Base-by-base conservation (phyloP, 2,329 filamentous ascomycete genomes). In the Rutstroemia sp. region DNA sequence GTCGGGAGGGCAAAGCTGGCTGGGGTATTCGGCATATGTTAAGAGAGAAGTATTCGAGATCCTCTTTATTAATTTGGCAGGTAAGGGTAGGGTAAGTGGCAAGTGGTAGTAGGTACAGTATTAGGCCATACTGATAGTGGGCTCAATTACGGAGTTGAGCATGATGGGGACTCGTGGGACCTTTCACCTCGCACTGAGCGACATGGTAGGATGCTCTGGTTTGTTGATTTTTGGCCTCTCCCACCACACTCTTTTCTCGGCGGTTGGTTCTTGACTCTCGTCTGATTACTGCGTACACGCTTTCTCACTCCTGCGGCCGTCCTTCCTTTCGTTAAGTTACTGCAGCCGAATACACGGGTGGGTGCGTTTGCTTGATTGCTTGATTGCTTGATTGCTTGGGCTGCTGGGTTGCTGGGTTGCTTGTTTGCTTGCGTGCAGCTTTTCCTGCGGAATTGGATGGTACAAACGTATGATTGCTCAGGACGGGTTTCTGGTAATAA, bases 101-200 rank as follows among this genome's bases (percentile, higher is more conserved):
- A 27, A 27, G 25, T 27, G 25, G 25, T 27, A 27, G 25, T 27
- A 27, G 25, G 25, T 27, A 27, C 25, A 27, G 39, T 42, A 18
- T 42, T 19, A 21, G 44, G 45, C 5, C 27, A 46, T 52, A 19
- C 34, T 45, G 27, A 18, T 46, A 27, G 25, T 46, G 51, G 50
- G 38, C 21, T 52, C 8, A 53, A 49, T 48, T 54, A 44, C 52
- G 52, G 52, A 54, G 52, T 48, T 49, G 52, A 49, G 21, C 25
- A 53, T 46, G 27, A 53, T 34, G 19, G 34, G 34, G 52, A 49
- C 34, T 49, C 52, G 52, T 54, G 52, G 52, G 34, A 37, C 39
- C 39, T 42, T 42, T 42, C 39, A 42, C 39, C 18, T 42, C 18
- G 9, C 39, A n/a, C 39, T 8, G 16, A 41, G 18, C 18, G 18